Evolutionary conservation across 352 stramenopile genomes (phyloP).

Genomic region (Phytophthora rubi): DNA sequence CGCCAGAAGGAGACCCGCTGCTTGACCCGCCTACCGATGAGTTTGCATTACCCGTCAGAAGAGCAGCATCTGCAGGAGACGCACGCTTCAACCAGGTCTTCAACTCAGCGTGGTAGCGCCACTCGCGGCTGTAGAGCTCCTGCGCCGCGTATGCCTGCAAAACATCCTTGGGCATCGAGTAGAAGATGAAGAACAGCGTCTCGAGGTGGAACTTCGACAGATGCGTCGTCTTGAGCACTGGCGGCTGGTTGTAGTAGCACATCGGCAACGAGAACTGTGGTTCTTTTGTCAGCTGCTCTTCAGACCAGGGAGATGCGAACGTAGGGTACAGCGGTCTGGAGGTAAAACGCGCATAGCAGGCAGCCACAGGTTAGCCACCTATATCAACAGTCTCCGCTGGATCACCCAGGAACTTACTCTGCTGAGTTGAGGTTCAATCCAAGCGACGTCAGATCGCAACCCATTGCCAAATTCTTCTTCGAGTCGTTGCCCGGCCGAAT

Average conservation of each 20-base stretch:
- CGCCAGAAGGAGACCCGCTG: constrained; percentile 29
- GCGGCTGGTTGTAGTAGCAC: constrained; percentile 94
- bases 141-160: constrained; percentile 93
- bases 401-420: constrained; percentile 55
- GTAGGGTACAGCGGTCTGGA: constrained; percentile 75
- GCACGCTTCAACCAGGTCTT: constrained; percentile 97
- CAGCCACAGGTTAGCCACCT: not conserved
- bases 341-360: not conserved
- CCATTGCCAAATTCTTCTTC: constrained; percentile 81
- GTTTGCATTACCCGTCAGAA: constrained; percentile 48
- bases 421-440: constrained; percentile 86
- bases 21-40: constrained; percentile 36
- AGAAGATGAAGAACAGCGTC: constrained; percentile 99
- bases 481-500: constrained; percentile 71
- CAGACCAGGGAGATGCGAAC: constrained; percentile 84
- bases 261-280: constrained; percentile 84
- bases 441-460: constrained; percentile 82
- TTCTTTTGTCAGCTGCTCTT: constrained; percentile 77
- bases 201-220: constrained; percentile 98
- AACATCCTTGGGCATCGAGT: constrained; percentile 98
- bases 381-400: not conserved
- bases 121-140: constrained; percentile 94
- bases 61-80: constrained; percentile 62
- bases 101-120: constrained; percentile 97
- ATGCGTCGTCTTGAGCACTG: constrained; percentile 97